A percentile compares a stretch with the other conserved stretches of the same genome.
Evolutionary conservation across 1,284 basidiomycete genomes (phyloP).

Genomic region (Ceratobasidium sp.): DNA sequence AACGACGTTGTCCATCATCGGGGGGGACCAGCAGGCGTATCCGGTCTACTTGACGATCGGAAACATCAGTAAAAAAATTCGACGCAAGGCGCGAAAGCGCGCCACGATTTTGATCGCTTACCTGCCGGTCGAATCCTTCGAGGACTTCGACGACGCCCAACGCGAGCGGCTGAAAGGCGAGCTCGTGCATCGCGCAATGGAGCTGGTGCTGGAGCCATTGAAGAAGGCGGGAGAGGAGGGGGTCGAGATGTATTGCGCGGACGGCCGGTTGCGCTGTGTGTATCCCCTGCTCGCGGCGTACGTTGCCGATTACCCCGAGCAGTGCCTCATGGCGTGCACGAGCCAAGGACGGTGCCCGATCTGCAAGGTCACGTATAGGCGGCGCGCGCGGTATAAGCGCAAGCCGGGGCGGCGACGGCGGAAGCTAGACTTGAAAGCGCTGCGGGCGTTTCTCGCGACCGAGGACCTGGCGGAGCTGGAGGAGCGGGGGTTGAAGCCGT

Average conservation of each 20-base stretch:
- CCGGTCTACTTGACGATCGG: constrained; percentile 42
- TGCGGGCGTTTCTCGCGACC: not conserved
- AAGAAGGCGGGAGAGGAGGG: constrained; percentile 9
- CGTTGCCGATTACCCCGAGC: constrained; percentile 49
- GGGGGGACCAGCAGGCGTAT: constrained; percentile 43
- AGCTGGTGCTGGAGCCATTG: constrained; percentile 41
- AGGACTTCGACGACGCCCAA: constrained; percentile 9
- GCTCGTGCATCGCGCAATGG: constrained; percentile 47
- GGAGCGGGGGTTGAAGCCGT: constrained; percentile 6
- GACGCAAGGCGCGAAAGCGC: constrained; percentile 17
- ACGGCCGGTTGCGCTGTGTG: constrained; percentile 38
- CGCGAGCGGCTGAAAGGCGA: constrained; percentile 14
- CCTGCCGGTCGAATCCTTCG: constrained; percentile 37
- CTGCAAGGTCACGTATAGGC: not conserved
- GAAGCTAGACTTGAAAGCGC: not conserved
- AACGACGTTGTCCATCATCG: constrained; percentile 44
- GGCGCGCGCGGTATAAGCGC: not conserved
- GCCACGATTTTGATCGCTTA: constrained; percentile 35
- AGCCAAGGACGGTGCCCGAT: constrained; percentile 13
- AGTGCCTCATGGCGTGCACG: constrained; percentile 43
- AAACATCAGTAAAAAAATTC: constrained; percentile 43
- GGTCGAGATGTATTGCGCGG: constrained; percentile 38
- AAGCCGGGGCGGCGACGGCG: not conserved
- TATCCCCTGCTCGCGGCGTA: constrained; percentile 44
- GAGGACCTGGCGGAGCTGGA: not conserved